Conservation (phyloP, 768 basidiomycete species). For the Suillus bovinus region DNA sequence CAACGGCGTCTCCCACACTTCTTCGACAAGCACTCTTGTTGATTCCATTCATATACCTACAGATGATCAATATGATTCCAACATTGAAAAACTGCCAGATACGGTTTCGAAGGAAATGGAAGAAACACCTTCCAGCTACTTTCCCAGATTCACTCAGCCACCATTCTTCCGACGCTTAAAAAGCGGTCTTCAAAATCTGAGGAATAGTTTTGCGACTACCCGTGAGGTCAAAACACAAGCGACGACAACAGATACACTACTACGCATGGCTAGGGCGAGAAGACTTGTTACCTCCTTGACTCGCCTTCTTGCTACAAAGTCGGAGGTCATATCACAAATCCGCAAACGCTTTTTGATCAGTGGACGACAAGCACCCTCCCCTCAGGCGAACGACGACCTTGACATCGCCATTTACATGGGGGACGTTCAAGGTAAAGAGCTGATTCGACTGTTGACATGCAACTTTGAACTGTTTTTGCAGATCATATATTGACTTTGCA, state of each 20-base stretch:
- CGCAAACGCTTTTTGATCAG: conserved; percentile 61
- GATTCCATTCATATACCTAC: background rate
- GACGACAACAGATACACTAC: conserved; percentile 52
- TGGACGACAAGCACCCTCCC: conserved; percentile 27
- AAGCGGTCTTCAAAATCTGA: conserved; percentile 28
- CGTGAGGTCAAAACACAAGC: conserved; percentile 30
- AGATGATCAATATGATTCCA: background rate
- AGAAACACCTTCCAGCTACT: conserved; percentile 9
- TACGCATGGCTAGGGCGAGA: conserved; percentile 78
- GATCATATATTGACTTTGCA: conserved; percentile 92
- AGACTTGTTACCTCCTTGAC: conserved; percentile 77
- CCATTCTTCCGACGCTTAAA: conserved; percentile 38
- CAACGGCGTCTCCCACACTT: conserved; percentile 6
- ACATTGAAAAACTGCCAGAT: conserved; percentile 8
- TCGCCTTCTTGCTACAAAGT: conserved; percentile 76
- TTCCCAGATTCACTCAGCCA: conserved; percentile 19
- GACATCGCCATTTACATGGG: conserved; percentile 88
- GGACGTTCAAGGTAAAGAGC: conserved; percentile 78
- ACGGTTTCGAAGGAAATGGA: background rate
- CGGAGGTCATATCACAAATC: conserved; percentile 78
- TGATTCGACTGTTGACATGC: background rate
- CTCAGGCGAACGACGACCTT: conserved; percentile 47
- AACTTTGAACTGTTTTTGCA: conserved; percentile 31
- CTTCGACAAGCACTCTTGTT: conserved; percentile 1
- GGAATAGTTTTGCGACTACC: conserved; percentile 1